Conservation (phyloP, 2,329 filamentous ascomycete species). For the Talaromyces albobiverticillius region DNA sequence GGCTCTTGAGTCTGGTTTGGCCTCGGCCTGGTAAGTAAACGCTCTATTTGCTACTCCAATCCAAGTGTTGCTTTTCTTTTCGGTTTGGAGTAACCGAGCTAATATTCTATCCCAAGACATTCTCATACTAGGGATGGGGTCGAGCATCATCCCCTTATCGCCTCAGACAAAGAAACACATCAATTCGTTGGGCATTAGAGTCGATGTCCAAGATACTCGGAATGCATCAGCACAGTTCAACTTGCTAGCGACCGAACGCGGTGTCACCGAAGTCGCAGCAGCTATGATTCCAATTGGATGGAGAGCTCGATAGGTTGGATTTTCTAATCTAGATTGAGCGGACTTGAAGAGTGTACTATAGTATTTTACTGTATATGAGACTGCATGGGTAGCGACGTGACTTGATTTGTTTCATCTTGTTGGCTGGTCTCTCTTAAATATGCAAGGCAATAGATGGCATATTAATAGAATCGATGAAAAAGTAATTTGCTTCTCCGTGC, state of each 20-base stretch:
- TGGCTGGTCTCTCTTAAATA: too few relatives aligned
- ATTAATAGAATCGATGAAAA: too few relatives aligned
- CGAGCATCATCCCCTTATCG: constrained; percentile 70
- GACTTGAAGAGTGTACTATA: neutral
- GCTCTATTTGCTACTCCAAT: neutral
- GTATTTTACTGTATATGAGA: too few relatives aligned
- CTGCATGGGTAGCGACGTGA: too few relatives aligned
- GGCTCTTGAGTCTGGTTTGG: constrained; percentile 73
- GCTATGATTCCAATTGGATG: constrained; percentile 85
- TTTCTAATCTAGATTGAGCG: neutral
- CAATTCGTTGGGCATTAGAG: constrained; percentile 72
- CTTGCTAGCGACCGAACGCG: constrained; percentile 87
- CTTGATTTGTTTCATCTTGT: too few relatives aligned
- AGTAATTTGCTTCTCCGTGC: too few relatives aligned
- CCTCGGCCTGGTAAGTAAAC: constrained; percentile 74
- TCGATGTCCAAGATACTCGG: constrained; percentile 87
- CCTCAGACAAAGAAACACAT: constrained; percentile 70
- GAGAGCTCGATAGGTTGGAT: constrained; percentile 46
- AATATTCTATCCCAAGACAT: constrained; percentile 61
- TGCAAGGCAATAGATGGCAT: too few relatives aligned
- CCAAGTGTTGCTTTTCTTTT: constrained; percentile 15
- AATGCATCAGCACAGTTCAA: constrained; percentile 97
- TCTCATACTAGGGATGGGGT: constrained; percentile 82
- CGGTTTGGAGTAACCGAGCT: constrained; percentile 9
- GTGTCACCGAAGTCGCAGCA: constrained; percentile 78